These are phyloP conservation scores for Argentina anserina DNA, from an alignment of 306 rosid species.

Conservation along the genomic window DNA sequence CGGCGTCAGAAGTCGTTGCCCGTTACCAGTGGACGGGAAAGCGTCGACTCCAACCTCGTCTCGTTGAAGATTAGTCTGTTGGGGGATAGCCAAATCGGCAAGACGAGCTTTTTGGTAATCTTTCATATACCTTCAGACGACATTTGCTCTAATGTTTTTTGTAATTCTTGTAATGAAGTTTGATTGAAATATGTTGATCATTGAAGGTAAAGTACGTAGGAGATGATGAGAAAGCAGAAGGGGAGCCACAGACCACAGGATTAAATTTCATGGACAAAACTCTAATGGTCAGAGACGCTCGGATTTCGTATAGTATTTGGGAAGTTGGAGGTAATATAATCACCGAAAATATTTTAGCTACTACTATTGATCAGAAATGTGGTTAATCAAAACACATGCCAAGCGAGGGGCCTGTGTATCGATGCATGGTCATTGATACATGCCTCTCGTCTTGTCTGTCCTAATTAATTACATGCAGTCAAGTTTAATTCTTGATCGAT, in stretches of 20 bases:
- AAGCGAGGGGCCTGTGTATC: background rate
- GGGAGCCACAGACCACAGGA: conserved; percentile 34
- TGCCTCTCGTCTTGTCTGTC: background rate
- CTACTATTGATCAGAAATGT: background rate
- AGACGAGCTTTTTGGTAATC: conserved; percentile 76
- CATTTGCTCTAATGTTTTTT: background rate
- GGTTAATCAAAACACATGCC: background rate
- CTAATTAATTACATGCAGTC: background rate
- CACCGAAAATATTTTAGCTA: background rate
- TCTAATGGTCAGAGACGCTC: conserved; percentile 63
- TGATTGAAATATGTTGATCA: background rate
- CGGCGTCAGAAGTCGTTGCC: background rate
- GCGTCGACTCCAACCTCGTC: conserved; percentile 64
- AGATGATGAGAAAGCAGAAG: conserved; percentile 33
- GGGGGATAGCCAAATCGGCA: conserved; percentile 84
- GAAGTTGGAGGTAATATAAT: conserved; percentile 71
- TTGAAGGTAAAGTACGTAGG: conserved; percentile 79
- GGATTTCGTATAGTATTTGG: conserved; percentile 84
- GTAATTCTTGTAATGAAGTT: background rate
- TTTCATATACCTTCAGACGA: background rate
- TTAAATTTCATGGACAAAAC: conserved; percentile 64
- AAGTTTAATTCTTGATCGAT: background rate
- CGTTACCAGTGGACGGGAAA: background rate
- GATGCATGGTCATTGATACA: background rate
- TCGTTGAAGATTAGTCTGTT: conserved; percentile 75